A percentile compares a stretch with the other conserved stretches of the same genome.
Evolutionary conservation across 108 stramenopile genomes (phyloP).

Genomic region (Licmophora abbreviata): DNA sequence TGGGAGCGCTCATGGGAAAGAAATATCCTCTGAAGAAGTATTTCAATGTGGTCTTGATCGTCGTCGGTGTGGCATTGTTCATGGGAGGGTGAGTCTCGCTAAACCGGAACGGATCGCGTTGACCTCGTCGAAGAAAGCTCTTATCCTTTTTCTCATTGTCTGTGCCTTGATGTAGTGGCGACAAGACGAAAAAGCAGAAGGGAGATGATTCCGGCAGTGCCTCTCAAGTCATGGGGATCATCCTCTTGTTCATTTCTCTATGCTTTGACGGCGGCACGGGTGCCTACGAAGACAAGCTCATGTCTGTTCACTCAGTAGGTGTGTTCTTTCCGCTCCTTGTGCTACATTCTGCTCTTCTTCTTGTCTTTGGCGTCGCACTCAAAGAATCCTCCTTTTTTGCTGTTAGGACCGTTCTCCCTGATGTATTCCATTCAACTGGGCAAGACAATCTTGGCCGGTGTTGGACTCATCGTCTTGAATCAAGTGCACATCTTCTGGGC

Average conservation of each 20-base stretch:
- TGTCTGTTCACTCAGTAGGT: constrained; percentile 91
- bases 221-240: constrained; percentile 75
- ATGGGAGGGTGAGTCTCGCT: constrained; percentile 95
- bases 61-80: constrained; percentile 90
- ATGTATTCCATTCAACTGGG: constrained; percentile 99
- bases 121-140: too few relatives aligned
- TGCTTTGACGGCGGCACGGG: constrained; percentile 98
- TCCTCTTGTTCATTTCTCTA: constrained; percentile 89
- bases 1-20: constrained; percentile 95
- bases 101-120: too few relatives aligned
- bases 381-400: too few relatives aligned
- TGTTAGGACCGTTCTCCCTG: constrained; percentile 96
- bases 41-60: constrained; percentile 89
- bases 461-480: constrained; percentile 84
- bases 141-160: too few relatives aligned
- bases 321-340: too few relatives aligned
- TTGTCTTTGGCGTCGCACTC: too few relatives aligned
- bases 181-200: neutral
- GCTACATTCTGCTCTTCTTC: too few relatives aligned
- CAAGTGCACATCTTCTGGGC: constrained; percentile 89
- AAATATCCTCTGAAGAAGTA: constrained; percentile 88
- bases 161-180: constrained; percentile 14
- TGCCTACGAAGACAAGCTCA: constrained; percentile 99
- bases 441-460: constrained; percentile 91
- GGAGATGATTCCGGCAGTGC: constrained; percentile 34